Percentiles rank a stretch among this genome's conserved stretches.
phyloP scores from a whole-genome alignment of 2,329 filamentous ascomycete species.

The Pseudopithomyces chartarum region DNA sequence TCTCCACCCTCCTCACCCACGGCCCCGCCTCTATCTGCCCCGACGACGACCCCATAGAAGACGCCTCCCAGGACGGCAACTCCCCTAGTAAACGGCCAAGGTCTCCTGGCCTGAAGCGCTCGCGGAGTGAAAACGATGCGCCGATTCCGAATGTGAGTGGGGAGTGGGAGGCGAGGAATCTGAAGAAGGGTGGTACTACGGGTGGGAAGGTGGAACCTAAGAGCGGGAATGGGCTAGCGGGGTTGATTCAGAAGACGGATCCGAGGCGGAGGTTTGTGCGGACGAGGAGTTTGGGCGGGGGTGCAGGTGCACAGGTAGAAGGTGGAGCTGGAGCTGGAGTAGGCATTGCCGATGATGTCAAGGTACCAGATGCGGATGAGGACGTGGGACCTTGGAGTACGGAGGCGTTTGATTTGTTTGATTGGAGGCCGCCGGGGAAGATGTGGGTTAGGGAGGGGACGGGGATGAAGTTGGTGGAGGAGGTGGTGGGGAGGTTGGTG shows the following conservation, averaged over 20 bases:
- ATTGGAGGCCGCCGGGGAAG: constrained; percentile 58
- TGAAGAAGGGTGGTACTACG: constrained; percentile 15
- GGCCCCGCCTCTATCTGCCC: constrained; percentile 14
- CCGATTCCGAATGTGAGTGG: constrained; percentile 34
- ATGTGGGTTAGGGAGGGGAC: constrained; percentile 9
- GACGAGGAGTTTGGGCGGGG: constrained; percentile 32
- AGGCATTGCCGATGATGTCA: constrained; percentile 5
- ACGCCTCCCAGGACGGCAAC: constrained; percentile 12
- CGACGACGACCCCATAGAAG: constrained; percentile 32
- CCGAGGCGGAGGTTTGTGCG: constrained; percentile 35
- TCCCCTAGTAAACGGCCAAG: too few relatives aligned
- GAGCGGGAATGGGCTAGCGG: constrained; percentile 19
- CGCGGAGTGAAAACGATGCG: constrained; percentile 39
- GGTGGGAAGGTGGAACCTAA: constrained; percentile 6
- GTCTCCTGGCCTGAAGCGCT: constrained; percentile 18
- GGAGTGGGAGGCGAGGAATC: constrained; percentile 36
- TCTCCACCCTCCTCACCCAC: constrained; percentile 30
- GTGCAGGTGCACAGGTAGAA: constrained; percentile 19
- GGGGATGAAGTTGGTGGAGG: not conserved
- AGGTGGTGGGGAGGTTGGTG: constrained; percentile 15
- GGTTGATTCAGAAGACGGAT: constrained; percentile 38
- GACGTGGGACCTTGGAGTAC: constrained; percentile 70
- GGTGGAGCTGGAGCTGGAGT: constrained; percentile 1
- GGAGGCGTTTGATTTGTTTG: constrained; percentile 70
- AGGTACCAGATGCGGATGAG: constrained; percentile 51